A percentile compares a stretch with the other conserved stretches of the same genome.
phyloP scores from a whole-genome alignment of 140 eudicot genomes.

The Senecio squalidus region DNA sequence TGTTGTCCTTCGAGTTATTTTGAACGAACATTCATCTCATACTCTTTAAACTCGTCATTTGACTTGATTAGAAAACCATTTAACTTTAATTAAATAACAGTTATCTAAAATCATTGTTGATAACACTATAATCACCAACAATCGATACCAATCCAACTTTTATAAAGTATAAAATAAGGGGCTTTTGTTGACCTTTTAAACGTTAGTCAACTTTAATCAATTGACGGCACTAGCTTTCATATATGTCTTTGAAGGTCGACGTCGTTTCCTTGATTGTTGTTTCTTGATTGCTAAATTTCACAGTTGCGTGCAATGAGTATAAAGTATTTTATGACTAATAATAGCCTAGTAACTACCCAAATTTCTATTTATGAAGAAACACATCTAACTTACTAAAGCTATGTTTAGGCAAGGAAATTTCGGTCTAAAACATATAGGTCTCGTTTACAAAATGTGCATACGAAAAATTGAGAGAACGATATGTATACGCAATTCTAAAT shows the following conservation, averaged over 20 bases:
- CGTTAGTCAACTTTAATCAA: neutral
- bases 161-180: too few relatives aligned
- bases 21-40: too few relatives aligned
- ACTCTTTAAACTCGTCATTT: too few relatives aligned
- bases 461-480: neutral
- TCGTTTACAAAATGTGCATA: constrained; percentile 3
- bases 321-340: too few relatives aligned
- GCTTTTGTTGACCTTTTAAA: neutral
- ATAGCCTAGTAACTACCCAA: neutral
- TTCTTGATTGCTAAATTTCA: too few relatives aligned
- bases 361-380: neutral
- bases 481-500: neutral
- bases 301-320: too few relatives aligned
- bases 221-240: neutral
- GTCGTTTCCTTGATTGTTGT: neutral
- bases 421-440: neutral
- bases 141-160: too few relatives aligned
- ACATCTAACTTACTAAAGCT: neutral
- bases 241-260: constrained; percentile 6
- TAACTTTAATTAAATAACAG: too few relatives aligned
- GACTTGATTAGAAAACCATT: too few relatives aligned
- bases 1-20: too few relatives aligned
- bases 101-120: too few relatives aligned
- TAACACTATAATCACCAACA: too few relatives aligned
- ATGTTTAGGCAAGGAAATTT: constrained; percentile 7